Percentiles rank a stretch among this genome's conserved stretches.
Evolutionary conservation across 352 stramenopile species (phyloP).

Genomic region (Globisporangium cederbergense): DNA sequence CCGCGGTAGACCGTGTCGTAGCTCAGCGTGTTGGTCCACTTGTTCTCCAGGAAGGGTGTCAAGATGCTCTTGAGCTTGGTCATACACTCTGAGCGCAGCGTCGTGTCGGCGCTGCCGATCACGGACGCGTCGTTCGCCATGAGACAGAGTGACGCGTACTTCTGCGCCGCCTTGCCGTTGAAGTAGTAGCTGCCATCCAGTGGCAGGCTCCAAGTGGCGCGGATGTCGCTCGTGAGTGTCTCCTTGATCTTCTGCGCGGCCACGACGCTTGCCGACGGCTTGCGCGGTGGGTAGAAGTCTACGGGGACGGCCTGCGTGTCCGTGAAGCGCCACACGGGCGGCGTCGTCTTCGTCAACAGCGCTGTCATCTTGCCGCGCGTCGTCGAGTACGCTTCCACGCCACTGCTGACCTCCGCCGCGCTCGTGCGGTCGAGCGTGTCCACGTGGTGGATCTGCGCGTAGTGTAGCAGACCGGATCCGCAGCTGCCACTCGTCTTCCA

Average conservation of each 20-base stretch:
- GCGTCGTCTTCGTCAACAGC: conserved; percentile 40
- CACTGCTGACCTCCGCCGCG: conserved; percentile 24
- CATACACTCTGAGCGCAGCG: conserved; percentile 40
- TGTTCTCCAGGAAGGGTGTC: conserved; percentile 58
- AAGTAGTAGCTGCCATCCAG: conserved; percentile 69
- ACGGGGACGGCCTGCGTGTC: conserved; percentile 39
- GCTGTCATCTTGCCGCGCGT: conserved; percentile 57
- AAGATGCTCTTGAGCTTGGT: conserved; percentile 58
- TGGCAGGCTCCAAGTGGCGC: conserved; percentile 40
- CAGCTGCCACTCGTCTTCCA: conserved; percentile 60
- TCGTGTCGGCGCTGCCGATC: conserved; percentile 34
- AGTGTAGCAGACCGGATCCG: conserved; percentile 51
- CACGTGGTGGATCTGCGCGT: conserved; percentile 52
- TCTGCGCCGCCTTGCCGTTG: conserved; percentile 71
- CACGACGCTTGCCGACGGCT: conserved; percentile 25
- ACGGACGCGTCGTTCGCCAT: conserved; percentile 66
- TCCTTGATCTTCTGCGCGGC: conserved; percentile 34
- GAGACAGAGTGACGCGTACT: conserved; percentile 71
- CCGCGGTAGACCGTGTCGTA: conserved; percentile 65
- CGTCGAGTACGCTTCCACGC: conserved; percentile 36
- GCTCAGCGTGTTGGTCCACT: conserved; percentile 56
- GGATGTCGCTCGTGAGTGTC: conserved; percentile 47
- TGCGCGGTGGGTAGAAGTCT: conserved; percentile 47
- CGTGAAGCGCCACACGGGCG: conserved; percentile 43
- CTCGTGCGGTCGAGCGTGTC: conserved; percentile 50